Conservation (phyloP, 352 stramenopile genomes). For the Stramenopiles sp. region DNA sequence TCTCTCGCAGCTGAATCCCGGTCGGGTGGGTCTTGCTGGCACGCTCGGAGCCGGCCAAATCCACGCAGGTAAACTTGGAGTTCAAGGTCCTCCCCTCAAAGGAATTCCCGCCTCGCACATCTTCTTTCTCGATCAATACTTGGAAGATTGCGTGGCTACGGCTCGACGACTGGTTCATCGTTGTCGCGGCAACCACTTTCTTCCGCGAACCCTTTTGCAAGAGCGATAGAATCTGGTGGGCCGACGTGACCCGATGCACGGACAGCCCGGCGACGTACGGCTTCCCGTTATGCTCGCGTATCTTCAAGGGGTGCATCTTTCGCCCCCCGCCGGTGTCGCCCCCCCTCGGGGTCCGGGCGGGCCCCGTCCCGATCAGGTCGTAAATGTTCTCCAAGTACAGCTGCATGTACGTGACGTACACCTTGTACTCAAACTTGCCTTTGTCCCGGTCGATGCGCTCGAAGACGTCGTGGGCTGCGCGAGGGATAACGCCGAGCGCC, state of each 20-base stretch:
- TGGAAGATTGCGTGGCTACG: constrained; percentile 19
- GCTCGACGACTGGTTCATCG: constrained; percentile 12
- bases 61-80: constrained; percentile 55
- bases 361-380: constrained; percentile 32
- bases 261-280: constrained; percentile 19
- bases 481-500: constrained; percentile 11
- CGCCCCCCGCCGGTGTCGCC: constrained; percentile 32
- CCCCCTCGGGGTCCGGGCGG: constrained; percentile 47
- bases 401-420: constrained; percentile 18
- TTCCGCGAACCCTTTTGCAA: constrained; percentile 2
- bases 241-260: not conserved
- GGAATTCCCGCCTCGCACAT: too few relatives aligned
- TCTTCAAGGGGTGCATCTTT: constrained; percentile 9
- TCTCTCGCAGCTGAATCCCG: constrained; percentile 54
- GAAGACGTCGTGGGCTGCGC: constrained; percentile 15
- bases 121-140: constrained; percentile 15
- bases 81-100: constrained; percentile 26
- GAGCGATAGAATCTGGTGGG: constrained; percentile 14
- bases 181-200: constrained; percentile 5
- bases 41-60: constrained; percentile 59
- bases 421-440: constrained; percentile 8
- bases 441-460: constrained; percentile 10
- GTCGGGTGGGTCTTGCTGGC: constrained; percentile 58
- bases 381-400: constrained; percentile 21
- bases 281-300: constrained; percentile 17